Evolutionary conservation across 2,329 filamentous ascomycete genomes (phyloP), one percentile per base, ranked within the genome.

Genomic region (Colletotrichum incanum): DNA sequence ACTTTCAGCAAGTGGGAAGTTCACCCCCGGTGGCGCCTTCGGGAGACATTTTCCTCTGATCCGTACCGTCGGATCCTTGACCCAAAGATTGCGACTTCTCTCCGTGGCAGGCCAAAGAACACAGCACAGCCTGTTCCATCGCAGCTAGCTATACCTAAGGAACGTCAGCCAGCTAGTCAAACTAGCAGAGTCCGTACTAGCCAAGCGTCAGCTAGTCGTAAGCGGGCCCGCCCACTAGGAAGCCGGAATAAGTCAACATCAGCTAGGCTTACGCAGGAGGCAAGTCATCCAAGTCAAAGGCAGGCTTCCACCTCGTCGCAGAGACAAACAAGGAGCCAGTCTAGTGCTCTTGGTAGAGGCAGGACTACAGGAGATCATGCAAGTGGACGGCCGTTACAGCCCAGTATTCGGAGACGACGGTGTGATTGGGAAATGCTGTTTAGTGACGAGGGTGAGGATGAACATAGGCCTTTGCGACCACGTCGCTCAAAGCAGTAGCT

Each of bases 391-490:
- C 49, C 49, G 2, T 12, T 28, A 16, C 12, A 52, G 49, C 49
- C 23, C 11, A 52, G 49, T 47, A 47, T 47, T 47, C 20, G 20
- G 43, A n/a, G 18, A 18, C 1, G 6, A n/a, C 43, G 5, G 5
- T 4, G 16, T 47, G 6, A 47, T 3, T 47, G 20, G 43, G 43
- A 47, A 47, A 47, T 47, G 20, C 6, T 52, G 7, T 28, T 9
- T 52, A 52, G 49, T 52, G 23, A 52, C 23, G n/a, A n/a, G n/a
- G n/a, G n/a, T n/a, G n/a, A n/a, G n/a, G 23, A 52, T 52, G 23
- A 52, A 49, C n/a, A n/a, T n/a, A n/a, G n/a, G n/a, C 20, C 45
- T 16, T 49, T 49, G 45, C 45, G 20, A 49, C 45, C 45, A 49
- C 45, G 45, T n/a, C 45, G 45, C n/a, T 37, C 9, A 37, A 37